phyloP scores from a whole-genome alignment of 1,284 basidiomycete genomes.

The Limonomyces culmigenus region DNA sequence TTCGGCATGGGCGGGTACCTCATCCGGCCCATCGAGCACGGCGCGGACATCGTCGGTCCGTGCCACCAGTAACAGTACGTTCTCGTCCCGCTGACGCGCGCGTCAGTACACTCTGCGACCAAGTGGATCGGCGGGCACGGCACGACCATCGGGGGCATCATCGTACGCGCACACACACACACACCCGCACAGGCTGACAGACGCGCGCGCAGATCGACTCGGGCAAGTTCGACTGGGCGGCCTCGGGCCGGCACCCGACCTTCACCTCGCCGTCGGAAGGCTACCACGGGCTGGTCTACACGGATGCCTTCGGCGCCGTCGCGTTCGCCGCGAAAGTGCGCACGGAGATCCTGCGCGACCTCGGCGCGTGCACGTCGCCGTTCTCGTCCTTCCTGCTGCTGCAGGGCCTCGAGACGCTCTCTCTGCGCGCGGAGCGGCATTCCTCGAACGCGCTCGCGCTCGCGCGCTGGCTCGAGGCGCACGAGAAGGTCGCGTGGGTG shows the following conservation, averaged over 20 bases:
- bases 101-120: conserved; percentile 63
- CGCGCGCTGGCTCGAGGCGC: conserved; percentile 54
- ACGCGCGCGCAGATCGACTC: conserved; percentile 83
- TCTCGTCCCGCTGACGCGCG: background rate
- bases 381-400: conserved; percentile 75
- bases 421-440: conserved; percentile 63
- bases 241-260: conserved; percentile 61
- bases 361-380: conserved; percentile 65
- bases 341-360: conserved; percentile 59
- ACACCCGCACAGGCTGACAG: no score
- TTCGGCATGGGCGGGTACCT: conserved; percentile 78
- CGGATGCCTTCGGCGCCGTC: conserved; percentile 56
- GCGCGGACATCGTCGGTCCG: conserved; percentile 66
- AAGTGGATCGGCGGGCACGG: conserved; percentile 91
- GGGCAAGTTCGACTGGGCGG: conserved; percentile 77
- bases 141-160: conserved; percentile 73
- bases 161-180: conserved; percentile 72
- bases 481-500: conserved; percentile 67
- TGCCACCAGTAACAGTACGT: conserved; percentile 2
- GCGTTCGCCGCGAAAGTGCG: conserved; percentile 67
- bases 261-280: conserved; percentile 75
- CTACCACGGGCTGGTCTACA: conserved; percentile 67
- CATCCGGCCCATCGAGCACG: conserved; percentile 58
- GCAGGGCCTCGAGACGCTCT: conserved; percentile 78
- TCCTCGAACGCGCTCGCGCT: conserved; percentile 60